Conservation (phyloP, 1,284 basidiomycete species). For the Cerrena zonata region DNA sequence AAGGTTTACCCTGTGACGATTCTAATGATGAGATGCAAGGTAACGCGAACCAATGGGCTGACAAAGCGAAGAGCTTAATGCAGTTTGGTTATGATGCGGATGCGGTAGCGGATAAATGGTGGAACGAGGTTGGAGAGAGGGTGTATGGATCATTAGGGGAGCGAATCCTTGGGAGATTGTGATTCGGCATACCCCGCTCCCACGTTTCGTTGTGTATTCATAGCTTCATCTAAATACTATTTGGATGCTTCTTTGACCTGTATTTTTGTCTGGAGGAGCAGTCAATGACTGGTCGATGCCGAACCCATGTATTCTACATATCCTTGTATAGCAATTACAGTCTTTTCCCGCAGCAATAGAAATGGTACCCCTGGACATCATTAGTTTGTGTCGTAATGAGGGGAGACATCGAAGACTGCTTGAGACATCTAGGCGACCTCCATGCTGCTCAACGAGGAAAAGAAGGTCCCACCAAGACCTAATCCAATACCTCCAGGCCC, state of each 20-base stretch:
- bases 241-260: not conserved
- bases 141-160: slow-evolving; percentile 4
- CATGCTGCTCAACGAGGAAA: slow-evolving; percentile 4
- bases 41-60: slow-evolving; percentile 48
- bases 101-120: slow-evolving; percentile 43
- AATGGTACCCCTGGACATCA: no score
- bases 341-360: no score
- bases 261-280: not conserved
- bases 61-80: slow-evolving; percentile 36
- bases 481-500: slow-evolving; percentile 1
- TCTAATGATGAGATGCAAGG: slow-evolving; percentile 22
- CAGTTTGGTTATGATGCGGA: slow-evolving; percentile 52
- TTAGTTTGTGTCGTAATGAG: no score
- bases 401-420: no score
- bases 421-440: not conserved
- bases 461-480: slow-evolving; percentile 23
- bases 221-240: not conserved
- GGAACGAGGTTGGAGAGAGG: slow-evolving; percentile 30
- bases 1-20: slow-evolving; percentile 14
- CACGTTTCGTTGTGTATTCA: not conserved
- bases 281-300: no score
- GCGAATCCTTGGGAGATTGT: slow-evolving; percentile 5
- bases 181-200: not conserved
- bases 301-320: no score
- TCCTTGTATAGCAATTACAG: no score